These are phyloP conservation scores for Nissolia schottii DNA, from an alignment of 306 rosid genomes.

Conservation along the genomic window DNA sequence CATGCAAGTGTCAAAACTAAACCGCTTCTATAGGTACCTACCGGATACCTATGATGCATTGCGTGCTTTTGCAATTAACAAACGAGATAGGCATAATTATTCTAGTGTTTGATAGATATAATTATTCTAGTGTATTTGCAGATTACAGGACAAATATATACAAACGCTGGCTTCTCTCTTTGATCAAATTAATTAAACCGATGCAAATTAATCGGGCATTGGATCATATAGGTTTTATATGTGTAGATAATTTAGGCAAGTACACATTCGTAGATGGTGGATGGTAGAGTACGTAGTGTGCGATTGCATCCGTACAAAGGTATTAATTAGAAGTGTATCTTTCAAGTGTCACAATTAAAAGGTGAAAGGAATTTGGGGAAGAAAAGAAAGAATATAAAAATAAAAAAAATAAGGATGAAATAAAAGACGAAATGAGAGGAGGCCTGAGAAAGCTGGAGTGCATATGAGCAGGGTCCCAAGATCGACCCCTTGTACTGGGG, in stretches of 20 bases:
- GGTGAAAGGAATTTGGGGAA: neutral
- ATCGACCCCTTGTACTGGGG: constrained; percentile 6
- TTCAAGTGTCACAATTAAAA: neutral
- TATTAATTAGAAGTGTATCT: neutral
- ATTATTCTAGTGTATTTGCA: no score
- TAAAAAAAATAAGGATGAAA: neutral
- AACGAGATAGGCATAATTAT: no score
- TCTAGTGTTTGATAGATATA: neutral
- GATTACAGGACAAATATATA: neutral
- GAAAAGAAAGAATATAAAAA: neutral
- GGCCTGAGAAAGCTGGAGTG: constrained; percentile 42
- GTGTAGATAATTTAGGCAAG: neutral
- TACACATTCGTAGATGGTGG: neutral
- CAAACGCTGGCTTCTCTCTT: neutral
- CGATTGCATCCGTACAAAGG: neutral
- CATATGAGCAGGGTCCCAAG: constrained; percentile 44
- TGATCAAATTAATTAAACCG: neutral
- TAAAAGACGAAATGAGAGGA: constrained; percentile 10
- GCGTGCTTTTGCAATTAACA: neutral
- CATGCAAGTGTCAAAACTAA: neutral
- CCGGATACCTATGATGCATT: neutral
- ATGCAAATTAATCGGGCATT: neutral
- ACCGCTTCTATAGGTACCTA: neutral
- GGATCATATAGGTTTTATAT: neutral
- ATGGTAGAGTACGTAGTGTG: neutral